These are phyloP conservation scores for Wallacemonas collosoma DNA, from an alignment of 208 protist species.

Conservation along the genomic window DNA sequence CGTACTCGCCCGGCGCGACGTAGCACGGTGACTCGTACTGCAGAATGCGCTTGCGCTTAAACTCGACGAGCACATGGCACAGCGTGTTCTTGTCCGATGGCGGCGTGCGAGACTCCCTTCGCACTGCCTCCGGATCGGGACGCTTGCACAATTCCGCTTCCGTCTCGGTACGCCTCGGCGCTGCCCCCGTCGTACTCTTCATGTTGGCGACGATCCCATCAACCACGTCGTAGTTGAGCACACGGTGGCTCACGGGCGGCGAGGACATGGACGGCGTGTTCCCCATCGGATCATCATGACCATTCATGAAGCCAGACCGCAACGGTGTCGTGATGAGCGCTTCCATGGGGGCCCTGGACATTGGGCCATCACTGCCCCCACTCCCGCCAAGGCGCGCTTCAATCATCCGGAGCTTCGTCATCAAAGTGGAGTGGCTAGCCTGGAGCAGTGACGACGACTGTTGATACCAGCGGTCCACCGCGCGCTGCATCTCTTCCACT, in stretches of 20 bases:
- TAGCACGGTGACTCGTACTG: slow-evolving; percentile 82
- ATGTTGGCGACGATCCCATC: slow-evolving; percentile 44
- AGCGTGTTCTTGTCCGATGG: slow-evolving; percentile 60
- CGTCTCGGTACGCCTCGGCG: slow-evolving; percentile 25
- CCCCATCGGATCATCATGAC: slow-evolving; percentile 31
- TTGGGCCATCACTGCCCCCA: not conserved
- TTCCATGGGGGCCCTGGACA: slow-evolving; percentile 20
- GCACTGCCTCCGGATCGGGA: slow-evolving; percentile 51
- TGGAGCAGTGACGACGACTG: slow-evolving; percentile 47
- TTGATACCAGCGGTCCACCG: slow-evolving; percentile 61
- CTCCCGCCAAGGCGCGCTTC: slow-evolving; percentile 44
- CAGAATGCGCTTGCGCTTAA: slow-evolving; percentile 86
- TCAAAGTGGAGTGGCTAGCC: slow-evolving; percentile 36
- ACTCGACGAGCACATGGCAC: slow-evolving; percentile 91
- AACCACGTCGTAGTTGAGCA: slow-evolving; percentile 57
- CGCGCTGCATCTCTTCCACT: slow-evolving; percentile 69
- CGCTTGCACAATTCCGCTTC: slow-evolving; percentile 56
- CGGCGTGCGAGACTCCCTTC: slow-evolving; percentile 35
- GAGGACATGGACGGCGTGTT: slow-evolving; percentile 63
- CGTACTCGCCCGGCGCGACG: slow-evolving; percentile 84
- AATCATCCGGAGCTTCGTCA: slow-evolving; percentile 55
- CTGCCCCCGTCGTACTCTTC: slow-evolving; percentile 7
- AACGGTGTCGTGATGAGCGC: slow-evolving; percentile 48
- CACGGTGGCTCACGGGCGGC: slow-evolving; percentile 43
- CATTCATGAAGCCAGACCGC: slow-evolving; percentile 26